phyloP scores from a whole-genome alignment of 2,329 filamentous ascomycete genomes.

The Colletotrichum sp. region DNA sequence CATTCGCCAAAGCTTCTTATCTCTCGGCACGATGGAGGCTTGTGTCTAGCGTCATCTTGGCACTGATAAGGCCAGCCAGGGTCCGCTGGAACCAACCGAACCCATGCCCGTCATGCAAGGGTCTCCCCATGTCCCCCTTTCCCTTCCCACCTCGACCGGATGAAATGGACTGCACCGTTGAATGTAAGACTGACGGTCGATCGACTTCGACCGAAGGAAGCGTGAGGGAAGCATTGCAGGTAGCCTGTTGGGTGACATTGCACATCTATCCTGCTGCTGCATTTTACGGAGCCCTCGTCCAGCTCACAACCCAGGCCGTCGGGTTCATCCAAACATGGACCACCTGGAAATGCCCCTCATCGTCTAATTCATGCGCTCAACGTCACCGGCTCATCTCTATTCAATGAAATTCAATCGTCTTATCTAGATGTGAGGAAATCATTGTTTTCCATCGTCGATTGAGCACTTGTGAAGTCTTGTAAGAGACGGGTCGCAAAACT shows the following conservation, averaged over 20 bases:
- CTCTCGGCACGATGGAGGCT: constrained; percentile 7
- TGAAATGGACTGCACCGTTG: background rate
- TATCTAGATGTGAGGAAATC: background rate
- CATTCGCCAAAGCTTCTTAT: constrained; percentile 18
- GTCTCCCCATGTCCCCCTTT: background rate
- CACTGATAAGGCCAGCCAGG: constrained; percentile 19
- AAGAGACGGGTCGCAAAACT: background rate
- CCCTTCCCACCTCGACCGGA: background rate
- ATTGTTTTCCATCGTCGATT: background rate
- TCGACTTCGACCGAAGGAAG: background rate
- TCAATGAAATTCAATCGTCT: background rate
- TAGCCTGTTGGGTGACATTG: background rate
- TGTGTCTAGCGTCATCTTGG: constrained; percentile 7
- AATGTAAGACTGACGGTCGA: background rate
- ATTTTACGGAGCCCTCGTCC: background rate
- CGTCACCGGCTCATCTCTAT: background rate
- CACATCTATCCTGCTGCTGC: background rate
- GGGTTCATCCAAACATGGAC: background rate
- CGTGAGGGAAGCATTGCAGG: background rate
- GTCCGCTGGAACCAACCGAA: background rate
- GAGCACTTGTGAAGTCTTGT: background rate
- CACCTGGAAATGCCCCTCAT: background rate
- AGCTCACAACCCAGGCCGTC: background rate
- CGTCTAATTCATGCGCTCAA: background rate
- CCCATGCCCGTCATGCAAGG: background rate